phyloP scores from a whole-genome alignment of 208 protist species.

The Acanthamoeba culbertsoni region DNA sequence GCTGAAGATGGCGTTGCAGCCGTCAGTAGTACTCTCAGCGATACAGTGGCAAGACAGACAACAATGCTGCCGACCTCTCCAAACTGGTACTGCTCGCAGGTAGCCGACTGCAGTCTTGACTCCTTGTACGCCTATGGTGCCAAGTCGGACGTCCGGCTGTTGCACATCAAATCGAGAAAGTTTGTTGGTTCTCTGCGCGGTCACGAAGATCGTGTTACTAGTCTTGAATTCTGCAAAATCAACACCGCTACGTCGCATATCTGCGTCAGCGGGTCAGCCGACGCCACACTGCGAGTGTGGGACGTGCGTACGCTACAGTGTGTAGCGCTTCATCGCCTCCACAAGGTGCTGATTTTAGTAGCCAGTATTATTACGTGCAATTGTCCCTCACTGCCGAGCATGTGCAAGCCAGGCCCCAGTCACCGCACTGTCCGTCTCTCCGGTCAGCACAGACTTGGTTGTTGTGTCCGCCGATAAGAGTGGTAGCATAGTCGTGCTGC shows the following conservation, averaged over 20 bases:
- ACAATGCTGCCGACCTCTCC: constrained; percentile 40
- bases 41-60: not conserved
- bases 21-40: too few relatives aligned
- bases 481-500: too few relatives aligned
- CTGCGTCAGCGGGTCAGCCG: constrained; percentile 10
- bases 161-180: not conserved
- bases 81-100: constrained; percentile 36
- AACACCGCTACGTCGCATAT: not conserved
- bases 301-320: not conserved
- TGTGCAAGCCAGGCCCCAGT: too few relatives aligned
- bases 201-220: constrained; percentile 8
- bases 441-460: too few relatives aligned
- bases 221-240: not conserved
- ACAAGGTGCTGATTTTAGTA: not conserved
- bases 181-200: constrained; percentile 5
- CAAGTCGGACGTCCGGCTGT: constrained; percentile 28
- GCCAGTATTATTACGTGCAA: too few relatives aligned
- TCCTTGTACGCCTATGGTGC: not conserved
- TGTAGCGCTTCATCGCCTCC: not conserved
- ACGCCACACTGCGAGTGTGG: constrained; percentile 6
- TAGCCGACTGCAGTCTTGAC: not conserved
- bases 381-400: too few relatives aligned
- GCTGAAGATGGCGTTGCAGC: too few relatives aligned
- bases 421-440: too few relatives aligned
- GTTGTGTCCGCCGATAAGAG: too few relatives aligned